Conservation (phyloP, 768 basidiomycete species). For the Mycena maculata region DNA sequence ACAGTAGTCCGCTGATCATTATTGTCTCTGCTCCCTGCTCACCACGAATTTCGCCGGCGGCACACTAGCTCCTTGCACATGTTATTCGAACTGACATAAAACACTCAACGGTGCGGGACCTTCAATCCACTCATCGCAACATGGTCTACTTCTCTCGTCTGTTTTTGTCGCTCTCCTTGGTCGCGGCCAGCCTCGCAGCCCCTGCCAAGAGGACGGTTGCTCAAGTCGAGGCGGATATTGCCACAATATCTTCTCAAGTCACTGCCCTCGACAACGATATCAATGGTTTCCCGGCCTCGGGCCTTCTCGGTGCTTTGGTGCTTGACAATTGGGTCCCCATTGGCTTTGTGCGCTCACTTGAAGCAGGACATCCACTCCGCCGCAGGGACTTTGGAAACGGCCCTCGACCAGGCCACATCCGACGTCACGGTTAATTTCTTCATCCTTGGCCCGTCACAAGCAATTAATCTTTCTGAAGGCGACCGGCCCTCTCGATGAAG, state of each 20-base stretch:
- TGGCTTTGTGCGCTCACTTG: not conserved
- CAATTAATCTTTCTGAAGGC: conserved; percentile 25
- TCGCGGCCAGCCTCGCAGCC: conserved; percentile 21
- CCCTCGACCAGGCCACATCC: conserved; percentile 39
- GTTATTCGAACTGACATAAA: conserved; percentile 22
- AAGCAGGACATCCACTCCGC: conserved; percentile 43
- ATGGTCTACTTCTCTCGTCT: conserved; percentile 32
- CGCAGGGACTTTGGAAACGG: conserved; percentile 36
- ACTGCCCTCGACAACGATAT: conserved; percentile 43
- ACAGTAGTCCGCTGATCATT: conserved; percentile 21
- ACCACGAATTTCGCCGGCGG: too few species aligned
- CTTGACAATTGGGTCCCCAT: not conserved
- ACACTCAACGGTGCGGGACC: not conserved
- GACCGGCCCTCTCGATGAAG: conserved; percentile 39
- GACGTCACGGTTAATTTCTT: conserved; percentile 40
- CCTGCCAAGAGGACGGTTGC: conserved; percentile 38
- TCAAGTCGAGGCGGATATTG: conserved; percentile 43
- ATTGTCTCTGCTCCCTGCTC: not conserved
- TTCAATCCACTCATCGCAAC: conserved; percentile 13
- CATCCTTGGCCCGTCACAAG: too few species aligned
- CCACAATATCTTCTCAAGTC: conserved; percentile 37
- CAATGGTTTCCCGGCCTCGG: conserved; percentile 42
- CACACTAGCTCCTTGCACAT: too few species aligned
- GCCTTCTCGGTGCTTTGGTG: conserved; percentile 43
- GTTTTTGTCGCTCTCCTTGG: conserved; percentile 24